Evolutionary conservation across 345 rosid species (phyloP).

Genomic region (Moricandia moricandioides): DNA sequence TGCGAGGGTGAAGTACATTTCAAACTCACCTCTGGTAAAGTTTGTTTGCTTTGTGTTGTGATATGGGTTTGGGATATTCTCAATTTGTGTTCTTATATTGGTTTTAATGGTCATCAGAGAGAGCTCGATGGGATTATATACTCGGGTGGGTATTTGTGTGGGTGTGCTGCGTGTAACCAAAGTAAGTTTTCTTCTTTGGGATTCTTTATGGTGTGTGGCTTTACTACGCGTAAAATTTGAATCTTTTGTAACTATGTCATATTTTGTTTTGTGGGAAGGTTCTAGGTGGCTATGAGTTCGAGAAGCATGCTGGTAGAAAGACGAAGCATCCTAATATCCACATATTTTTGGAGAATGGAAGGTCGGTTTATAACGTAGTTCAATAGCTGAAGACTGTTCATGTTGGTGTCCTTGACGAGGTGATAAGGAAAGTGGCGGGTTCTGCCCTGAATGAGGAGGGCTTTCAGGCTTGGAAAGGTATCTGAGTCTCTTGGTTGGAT

Average conservation of each 20-base stretch:
- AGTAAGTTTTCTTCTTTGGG: constrained; percentile 40
- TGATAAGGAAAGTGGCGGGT: constrained; percentile 59
- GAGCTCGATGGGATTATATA: constrained; percentile 64
- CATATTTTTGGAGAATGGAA: constrained; percentile 80
- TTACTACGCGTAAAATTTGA: background rate
- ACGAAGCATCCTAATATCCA: constrained; percentile 84
- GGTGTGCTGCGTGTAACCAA: constrained; percentile 72
- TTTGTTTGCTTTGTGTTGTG: constrained; percentile 1
- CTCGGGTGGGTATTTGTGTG: constrained; percentile 84
- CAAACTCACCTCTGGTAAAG: constrained; percentile 58
- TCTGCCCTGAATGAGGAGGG: constrained; percentile 68
- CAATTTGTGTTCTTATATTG: constrained; percentile 7
- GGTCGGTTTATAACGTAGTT: constrained; percentile 71
- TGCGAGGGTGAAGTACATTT: constrained; percentile 69
- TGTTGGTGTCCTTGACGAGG: constrained; percentile 50
- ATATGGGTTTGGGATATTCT: background rate
- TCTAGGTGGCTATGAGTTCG: constrained; percentile 77
- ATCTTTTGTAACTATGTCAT: background rate
- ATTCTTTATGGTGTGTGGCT: background rate
- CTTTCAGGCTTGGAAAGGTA: constrained; percentile 86
- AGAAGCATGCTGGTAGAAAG: constrained; percentile 76
- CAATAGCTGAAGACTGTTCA: constrained; percentile 74
- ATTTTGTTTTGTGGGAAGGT: constrained; percentile 43
- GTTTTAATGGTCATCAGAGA: constrained; percentile 36
- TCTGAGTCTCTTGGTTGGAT: background rate